Evolutionary conservation across 202 grass and related monocot genomes (phyloP), one percentile per base, ranked within the genome.

Genomic region (Cymbopogon flexuosus): DNA sequence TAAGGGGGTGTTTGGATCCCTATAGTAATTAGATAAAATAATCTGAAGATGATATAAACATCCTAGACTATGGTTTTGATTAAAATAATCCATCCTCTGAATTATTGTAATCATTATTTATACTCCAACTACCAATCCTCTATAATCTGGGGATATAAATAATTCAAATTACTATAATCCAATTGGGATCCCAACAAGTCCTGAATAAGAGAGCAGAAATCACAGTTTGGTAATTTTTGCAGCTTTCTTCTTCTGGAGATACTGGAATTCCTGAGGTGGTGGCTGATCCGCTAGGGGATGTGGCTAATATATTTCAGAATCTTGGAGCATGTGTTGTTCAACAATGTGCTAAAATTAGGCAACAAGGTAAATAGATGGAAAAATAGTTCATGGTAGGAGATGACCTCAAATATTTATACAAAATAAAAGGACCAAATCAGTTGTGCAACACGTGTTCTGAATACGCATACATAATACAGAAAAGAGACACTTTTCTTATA

Each of bases 281-380:
- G 73, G 61, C 88, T 78, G 95, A 98, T 61, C 95, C 92, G 34
- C 95, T 91, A 89, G 92, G 95, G 73, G 90, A 93, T 59, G 92
- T 98, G 72, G 79, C 95, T 42, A 98, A 89, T 82, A 98, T 73
- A 82, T 98, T 98, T 86, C 92, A 94, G 77, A 84, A 98, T 86
- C 90, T 94, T 79, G 95, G 95, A 86, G 95, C 93, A 54, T 98
- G 95, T 81, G 92, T 98, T 81, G 95, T 98, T 79, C 95, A 93
- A 84, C 95, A 98, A 47, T 94, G 95, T 86, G 95, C 95, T 46
- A 98, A 93, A 98, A 98, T 98, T 86, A 91, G 95, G 72, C 95
- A 98, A 76, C 95, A 98, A 88, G 95, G 95, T 93, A 89, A 85
- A 43, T 64, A 58, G 4, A 61, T 41, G 35, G 7, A 61, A 49